Conservation (phyloP, 768 basidiomycete species). For the Lentinus tigrinus region DNA sequence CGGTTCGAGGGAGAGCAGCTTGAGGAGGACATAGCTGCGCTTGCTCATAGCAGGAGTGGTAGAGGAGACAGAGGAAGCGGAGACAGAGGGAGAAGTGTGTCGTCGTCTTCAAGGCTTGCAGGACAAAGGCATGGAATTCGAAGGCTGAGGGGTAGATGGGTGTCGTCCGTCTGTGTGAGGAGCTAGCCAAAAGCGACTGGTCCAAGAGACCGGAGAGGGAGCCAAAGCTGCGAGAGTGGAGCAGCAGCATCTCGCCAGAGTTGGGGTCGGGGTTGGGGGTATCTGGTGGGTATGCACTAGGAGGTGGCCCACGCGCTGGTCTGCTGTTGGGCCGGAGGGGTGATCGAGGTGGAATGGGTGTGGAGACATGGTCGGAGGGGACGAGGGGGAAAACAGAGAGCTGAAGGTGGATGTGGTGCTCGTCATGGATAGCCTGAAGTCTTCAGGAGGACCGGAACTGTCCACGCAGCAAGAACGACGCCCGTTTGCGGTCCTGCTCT, state of each 20-base stretch:
- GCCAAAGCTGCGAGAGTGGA: conserved; percentile 27
- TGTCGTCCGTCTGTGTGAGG: conserved; percentile 22
- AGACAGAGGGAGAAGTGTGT: conserved; percentile 16
- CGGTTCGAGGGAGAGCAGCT: conserved; percentile 75
- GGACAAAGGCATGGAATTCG: conserved; percentile 13
- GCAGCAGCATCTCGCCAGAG: conserved; percentile 27
- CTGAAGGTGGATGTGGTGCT: conserved; percentile 15
- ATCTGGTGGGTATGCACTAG: conserved; percentile 3
- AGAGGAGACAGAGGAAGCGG: conserved; percentile 15
- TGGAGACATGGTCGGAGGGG: conserved; percentile 22
- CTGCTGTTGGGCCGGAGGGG: conserved; percentile 27
- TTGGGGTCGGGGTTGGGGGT: conserved; percentile 12
- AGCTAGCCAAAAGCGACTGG: conserved; percentile 9
- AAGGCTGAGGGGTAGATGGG: conserved; percentile 29
- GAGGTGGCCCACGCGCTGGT: not conserved
- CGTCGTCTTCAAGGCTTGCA: conserved; percentile 13
- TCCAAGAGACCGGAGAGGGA: conserved; percentile 26
- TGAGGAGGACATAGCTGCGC: conserved; percentile 73
- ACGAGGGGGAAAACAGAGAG: conserved; percentile 20
- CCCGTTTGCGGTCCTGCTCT: conserved; percentile 19
- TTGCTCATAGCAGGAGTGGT: conserved; percentile 47
- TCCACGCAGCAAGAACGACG: conserved; percentile 37
- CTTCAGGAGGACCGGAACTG: conserved; percentile 14
- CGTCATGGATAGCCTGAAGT: conserved; percentile 20
- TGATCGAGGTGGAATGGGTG: conserved; percentile 31